A percentile compares a stretch with the other conserved stretches of the same genome.
These are phyloP conservation scores for Debaryomyces psychrophilus DNA, from an alignment of 1,139 yeast species.

Conservation along the genomic window DNA sequence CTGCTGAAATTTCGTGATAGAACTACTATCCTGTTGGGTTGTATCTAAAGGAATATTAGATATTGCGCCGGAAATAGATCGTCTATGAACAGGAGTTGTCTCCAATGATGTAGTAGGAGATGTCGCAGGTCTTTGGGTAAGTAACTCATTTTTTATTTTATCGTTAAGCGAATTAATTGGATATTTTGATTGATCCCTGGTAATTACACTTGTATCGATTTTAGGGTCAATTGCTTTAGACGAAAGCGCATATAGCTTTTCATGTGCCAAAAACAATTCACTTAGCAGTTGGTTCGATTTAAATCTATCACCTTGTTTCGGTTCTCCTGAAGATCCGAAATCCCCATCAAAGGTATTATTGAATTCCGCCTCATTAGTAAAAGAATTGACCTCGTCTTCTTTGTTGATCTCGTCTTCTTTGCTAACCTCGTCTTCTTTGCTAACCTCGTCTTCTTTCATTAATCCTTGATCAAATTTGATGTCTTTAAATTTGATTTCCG, in stretches of 20 bases:
- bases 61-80: constrained; percentile 8
- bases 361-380: background rate
- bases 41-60: background rate
- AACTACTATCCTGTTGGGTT: background rate
- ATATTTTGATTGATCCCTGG: constrained; percentile 14
- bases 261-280: constrained; percentile 39
- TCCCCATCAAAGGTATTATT: constrained; percentile 9
- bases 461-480: constrained; percentile 26
- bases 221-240: constrained; percentile 15
- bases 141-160: constrained; percentile 21
- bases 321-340: constrained; percentile 4
- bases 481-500: constrained; percentile 33
- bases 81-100: constrained; percentile 26
- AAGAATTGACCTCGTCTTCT: background rate
- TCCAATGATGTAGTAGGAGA: constrained; percentile 31
- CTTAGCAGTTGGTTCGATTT: constrained; percentile 24
- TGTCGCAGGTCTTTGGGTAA: constrained; percentile 22
- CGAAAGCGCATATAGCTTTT: constrained; percentile 30
- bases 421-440: background rate
- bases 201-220: constrained; percentile 12
- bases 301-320: constrained; percentile 1
- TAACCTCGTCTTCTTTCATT: background rate
- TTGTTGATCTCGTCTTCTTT: background rate
- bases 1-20: constrained; percentile 1
- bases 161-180: constrained; percentile 20